Conservation (phyloP, 2,329 filamentous ascomycete genomes). For the Ceratocystis albifundus region DNA sequence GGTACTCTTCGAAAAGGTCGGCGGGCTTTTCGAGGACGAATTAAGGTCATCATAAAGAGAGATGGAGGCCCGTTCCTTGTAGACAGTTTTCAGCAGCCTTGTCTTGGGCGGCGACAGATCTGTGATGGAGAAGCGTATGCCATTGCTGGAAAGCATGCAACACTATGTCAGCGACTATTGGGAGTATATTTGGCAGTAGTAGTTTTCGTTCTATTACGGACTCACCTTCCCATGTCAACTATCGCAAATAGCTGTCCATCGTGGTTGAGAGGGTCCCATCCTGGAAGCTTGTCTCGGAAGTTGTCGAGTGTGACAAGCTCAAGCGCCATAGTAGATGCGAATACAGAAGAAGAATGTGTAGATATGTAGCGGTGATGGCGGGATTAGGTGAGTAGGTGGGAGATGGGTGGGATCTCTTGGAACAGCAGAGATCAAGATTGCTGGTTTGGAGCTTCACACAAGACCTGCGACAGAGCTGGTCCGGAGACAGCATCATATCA, state of each 20-base stretch:
- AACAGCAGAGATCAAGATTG: background rate
- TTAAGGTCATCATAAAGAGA: conserved; percentile 76
- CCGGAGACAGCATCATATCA: background rate
- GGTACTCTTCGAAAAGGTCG: conserved; percentile 41
- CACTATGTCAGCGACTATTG: background rate
- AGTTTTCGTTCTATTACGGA: background rate
- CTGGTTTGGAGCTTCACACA: background rate
- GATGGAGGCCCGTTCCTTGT: conserved; percentile 65
- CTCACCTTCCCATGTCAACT: conserved; percentile 49
- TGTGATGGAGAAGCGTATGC: conserved; percentile 84
- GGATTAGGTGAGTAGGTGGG: background rate
- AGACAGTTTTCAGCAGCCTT: conserved; percentile 65
- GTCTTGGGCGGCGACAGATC: conserved; percentile 59
- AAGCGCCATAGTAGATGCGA: conserved; percentile 27
- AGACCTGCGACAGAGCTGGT: background rate
- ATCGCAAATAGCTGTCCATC: conserved; percentile 44
- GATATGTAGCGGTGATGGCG: background rate
- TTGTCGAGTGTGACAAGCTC: conserved; percentile 43
- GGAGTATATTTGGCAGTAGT: background rate
- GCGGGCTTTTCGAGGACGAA: conserved; percentile 32
- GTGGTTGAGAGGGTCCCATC: conserved; percentile 36
- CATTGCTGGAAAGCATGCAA: conserved; percentile 50
- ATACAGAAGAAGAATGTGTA: background rate
- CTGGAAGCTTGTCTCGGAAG: conserved; percentile 37
- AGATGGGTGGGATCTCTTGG: no score